Conservation (phyloP, 2,329 filamentous ascomycete species). For the Colletotrichum sp. region DNA sequence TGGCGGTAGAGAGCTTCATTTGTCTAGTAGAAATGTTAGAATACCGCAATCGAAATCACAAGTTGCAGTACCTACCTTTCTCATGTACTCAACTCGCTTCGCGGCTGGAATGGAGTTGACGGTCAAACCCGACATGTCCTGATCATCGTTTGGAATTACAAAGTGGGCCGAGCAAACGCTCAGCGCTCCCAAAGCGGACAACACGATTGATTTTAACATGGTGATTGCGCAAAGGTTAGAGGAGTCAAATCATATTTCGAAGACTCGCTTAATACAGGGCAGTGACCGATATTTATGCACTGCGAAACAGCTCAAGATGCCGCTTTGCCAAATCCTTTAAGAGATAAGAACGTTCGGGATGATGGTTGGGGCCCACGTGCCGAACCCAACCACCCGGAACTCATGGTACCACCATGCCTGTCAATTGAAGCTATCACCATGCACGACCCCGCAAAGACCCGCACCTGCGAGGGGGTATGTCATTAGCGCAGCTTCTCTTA, state of each 20-base stretch:
- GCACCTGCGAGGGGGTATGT: not conserved
- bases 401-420: not conserved
- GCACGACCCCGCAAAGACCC: not conserved
- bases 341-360: not conserved
- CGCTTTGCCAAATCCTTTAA: not conserved
- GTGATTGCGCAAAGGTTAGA: not conserved
- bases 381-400: not conserved
- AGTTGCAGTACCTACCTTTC: not conserved
- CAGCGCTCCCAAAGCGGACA: not conserved
- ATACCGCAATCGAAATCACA: rapidly evolving
- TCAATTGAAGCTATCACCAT: not conserved
- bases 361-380: not conserved
- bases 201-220: not conserved
- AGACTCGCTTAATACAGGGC: not conserved
- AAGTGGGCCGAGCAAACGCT: not conserved
- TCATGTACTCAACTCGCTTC: slow-evolving; percentile 11
- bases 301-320: not conserved
- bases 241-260: not conserved
- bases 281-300: not conserved
- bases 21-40: not conserved
- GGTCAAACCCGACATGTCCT: slow-evolving; percentile 10
- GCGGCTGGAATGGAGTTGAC: slow-evolving; percentile 6
- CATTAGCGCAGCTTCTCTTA: not conserved
- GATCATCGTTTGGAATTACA: slow-evolving; percentile 10
- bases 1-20: slow-evolving; percentile 8